Percentiles rank a stretch among this genome's conserved stretches.
Evolutionary conservation across 2,329 filamentous ascomycete genomes (phyloP).

Genomic region (Didymella keratinophila): DNA sequence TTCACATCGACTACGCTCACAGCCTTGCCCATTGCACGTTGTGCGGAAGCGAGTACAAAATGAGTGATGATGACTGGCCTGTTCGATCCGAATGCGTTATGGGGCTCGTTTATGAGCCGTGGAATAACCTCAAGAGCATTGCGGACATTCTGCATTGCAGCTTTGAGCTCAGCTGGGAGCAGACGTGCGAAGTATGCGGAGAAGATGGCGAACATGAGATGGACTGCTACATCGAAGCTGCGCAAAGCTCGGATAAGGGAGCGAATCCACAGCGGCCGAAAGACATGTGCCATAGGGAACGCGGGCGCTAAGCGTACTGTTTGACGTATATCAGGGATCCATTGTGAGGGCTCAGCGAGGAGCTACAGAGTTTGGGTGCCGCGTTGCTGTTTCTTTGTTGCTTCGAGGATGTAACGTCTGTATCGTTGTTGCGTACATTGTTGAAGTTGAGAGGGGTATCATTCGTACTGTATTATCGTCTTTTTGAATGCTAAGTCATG

Average conservation of each 20-base stretch:
- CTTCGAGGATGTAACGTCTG: background rate
- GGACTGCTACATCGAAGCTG: no score
- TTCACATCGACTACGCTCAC: background rate
- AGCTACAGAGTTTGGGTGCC: background rate
- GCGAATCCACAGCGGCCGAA: background rate
- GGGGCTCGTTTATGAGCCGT: no score
- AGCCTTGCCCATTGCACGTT: background rate
- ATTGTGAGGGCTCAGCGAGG: background rate
- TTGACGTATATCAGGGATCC: background rate
- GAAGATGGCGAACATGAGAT: no score
- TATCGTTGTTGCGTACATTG: background rate
- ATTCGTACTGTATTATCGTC: background rate
- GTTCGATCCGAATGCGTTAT: background rate
- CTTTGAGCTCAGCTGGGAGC: no score
- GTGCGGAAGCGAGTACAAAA: background rate
- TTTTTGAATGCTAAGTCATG: background rate
- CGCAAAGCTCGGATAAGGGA: background rate
- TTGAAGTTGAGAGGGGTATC: slow-evolving; percentile 13
- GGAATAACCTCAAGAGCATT: no score
- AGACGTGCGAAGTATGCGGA: no score
- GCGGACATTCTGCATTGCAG: no score
- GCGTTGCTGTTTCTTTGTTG: background rate
- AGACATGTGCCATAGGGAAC: background rate
- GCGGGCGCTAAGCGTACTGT: background rate
- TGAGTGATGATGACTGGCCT: background rate